phyloP scores from a whole-genome alignment of 2,329 filamentous ascomycete genomes.

The Penicillium sp. region DNA sequence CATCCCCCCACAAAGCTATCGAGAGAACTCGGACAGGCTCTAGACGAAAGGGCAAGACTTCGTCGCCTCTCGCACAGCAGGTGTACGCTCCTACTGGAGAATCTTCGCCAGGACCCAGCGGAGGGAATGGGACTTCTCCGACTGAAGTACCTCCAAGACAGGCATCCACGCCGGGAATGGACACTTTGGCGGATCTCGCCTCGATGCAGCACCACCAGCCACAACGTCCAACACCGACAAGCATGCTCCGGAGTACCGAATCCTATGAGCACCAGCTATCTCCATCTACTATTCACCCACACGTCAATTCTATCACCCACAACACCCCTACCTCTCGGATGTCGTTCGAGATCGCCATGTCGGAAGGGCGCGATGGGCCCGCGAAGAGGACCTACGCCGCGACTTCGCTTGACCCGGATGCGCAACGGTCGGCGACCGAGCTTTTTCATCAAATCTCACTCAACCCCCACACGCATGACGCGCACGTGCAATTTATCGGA shows the following conservation, averaged over 20 bases:
- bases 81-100: constrained; percentile 42
- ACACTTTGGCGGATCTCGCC: constrained; percentile 50
- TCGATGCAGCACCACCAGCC: constrained; percentile 50
- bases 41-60: constrained; percentile 37
- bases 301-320: constrained; percentile 38
- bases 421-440: constrained; percentile 43
- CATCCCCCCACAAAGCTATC: constrained; percentile 39
- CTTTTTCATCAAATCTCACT: constrained; percentile 46
- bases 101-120: constrained; percentile 35
- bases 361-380: constrained; percentile 41
- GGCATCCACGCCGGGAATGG: constrained; percentile 49
- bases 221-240: constrained; percentile 40
- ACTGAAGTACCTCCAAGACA: constrained; percentile 40
- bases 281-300: constrained; percentile 44
- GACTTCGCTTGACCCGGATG: constrained; percentile 43
- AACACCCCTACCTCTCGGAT: constrained; percentile 44
- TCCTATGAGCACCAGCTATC: constrained; percentile 46
- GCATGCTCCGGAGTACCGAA: constrained; percentile 39
- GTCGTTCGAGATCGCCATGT: constrained; percentile 48
- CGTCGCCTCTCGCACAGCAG: constrained; percentile 46
- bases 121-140: constrained; percentile 39
- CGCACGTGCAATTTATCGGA: constrained; percentile 49
- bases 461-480: constrained; percentile 49
- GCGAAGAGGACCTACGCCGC: constrained; percentile 43
- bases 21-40: constrained; percentile 38